These are phyloP conservation scores for Olyra latifolia DNA, from an alignment of 176 grass and related monocot genomes.

Conservation along the genomic window DNA sequence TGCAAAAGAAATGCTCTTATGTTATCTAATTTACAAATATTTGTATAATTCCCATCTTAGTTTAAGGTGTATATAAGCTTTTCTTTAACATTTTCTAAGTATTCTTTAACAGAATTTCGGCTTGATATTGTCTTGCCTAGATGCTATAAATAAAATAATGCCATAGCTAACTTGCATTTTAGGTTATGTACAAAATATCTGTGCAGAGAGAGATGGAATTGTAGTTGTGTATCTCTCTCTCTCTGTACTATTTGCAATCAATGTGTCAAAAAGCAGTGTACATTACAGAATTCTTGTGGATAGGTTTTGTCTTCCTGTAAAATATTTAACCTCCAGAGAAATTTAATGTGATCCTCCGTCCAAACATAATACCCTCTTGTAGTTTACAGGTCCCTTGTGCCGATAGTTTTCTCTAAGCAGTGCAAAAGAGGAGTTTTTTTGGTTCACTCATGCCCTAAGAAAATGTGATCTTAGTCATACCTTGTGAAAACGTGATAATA, in stretches of 20 bases:
- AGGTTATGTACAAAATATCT: background rate
- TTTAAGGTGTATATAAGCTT: background rate
- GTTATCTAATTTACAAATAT: background rate
- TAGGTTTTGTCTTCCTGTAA: background rate
- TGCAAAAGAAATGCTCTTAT: background rate
- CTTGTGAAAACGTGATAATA: background rate
- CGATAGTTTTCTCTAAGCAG: background rate
- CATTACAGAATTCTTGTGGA: background rate
- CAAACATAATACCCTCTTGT: background rate
- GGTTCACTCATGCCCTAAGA: background rate
- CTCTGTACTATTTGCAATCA: background rate
- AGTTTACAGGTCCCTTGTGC: background rate
- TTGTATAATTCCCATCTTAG: background rate
- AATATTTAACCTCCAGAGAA: background rate
- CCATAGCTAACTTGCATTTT: background rate
- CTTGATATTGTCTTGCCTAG: background rate
- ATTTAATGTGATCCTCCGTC: background rate
- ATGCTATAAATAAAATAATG: background rate
- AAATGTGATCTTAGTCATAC: background rate
- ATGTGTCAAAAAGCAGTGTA: background rate
- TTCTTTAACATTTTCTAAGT: background rate
- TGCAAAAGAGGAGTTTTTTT: background rate
- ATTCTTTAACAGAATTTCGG: background rate
- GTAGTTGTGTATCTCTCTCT: background rate
- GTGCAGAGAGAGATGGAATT: background rate